Conservation (phyloP, 1,139 yeast genomes). For the Blastobotrys indianensis region DNA sequence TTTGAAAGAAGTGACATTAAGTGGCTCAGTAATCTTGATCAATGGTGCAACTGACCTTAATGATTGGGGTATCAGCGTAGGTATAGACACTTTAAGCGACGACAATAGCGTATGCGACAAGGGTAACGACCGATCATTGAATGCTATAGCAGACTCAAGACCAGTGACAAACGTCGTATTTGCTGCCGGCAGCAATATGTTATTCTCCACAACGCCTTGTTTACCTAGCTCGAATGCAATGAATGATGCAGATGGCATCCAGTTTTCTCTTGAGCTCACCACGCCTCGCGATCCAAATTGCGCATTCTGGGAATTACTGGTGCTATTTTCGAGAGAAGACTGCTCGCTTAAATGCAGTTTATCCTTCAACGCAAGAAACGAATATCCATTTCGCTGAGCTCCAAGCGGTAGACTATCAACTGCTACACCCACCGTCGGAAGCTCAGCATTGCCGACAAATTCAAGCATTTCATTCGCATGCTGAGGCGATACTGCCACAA, state of each 20-base stretch:
- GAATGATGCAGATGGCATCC: conserved; percentile 25
- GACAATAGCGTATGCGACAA: conserved; percentile 19
- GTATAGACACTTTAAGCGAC: conserved; percentile 13
- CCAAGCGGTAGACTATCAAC: conserved; percentile 33
- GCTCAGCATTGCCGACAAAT: conserved; percentile 3
- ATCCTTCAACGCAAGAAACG: conserved; percentile 23
- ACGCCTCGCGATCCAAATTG: conserved; percentile 14
- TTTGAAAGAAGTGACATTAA: conserved; percentile 40
- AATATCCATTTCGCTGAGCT: conserved; percentile 30
- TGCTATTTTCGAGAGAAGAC: conserved; percentile 11
- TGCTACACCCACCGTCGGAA: conserved; percentile 27
- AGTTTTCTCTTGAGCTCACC: conserved; percentile 23
- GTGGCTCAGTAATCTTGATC: conserved; percentile 21
- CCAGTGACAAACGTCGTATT: conserved; percentile 34
- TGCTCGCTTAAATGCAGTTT: conserved; percentile 21
- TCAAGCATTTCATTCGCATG: conserved; percentile 14
- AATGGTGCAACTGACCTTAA: conserved; percentile 21
- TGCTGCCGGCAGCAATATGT: conserved; percentile 29
- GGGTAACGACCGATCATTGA: conserved; percentile 12
- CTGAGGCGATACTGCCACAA: conserved; percentile 30
- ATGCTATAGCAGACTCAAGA: conserved; percentile 23
- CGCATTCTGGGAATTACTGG: not conserved
- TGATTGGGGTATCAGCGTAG: conserved; percentile 6
- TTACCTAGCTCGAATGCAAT: conserved; percentile 19
- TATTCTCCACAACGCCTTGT: not conserved